These are phyloP conservation scores for Hyphopichia wangnamkhiaoensis DNA, from an alignment of 1,139 yeast species.

Conservation along the genomic window DNA sequence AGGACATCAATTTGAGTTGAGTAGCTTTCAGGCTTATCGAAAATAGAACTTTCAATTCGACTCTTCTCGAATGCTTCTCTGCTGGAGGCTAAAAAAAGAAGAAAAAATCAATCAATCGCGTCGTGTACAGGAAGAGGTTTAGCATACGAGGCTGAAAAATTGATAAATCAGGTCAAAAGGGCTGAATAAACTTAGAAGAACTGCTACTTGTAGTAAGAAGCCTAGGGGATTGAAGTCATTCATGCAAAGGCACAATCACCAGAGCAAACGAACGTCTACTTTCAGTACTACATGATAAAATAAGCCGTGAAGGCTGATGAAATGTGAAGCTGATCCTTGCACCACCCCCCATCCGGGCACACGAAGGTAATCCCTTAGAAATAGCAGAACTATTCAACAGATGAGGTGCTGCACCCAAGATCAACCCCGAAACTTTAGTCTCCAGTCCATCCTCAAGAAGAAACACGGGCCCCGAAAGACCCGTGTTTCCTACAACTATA, in stretches of 20 bases:
- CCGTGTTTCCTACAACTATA: slow-evolving; percentile 42
- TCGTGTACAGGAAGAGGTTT: too few species aligned
- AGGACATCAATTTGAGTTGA: neutral
- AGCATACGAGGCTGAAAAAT: too few species aligned
- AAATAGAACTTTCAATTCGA: neutral
- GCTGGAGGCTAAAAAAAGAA: neutral
- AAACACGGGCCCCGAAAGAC: slow-evolving; percentile 8
- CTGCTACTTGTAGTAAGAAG: too few species aligned
- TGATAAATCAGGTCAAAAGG: too few species aligned
- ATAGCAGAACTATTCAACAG: slow-evolving; percentile 44
- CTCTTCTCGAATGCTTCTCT: neutral
- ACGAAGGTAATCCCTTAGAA: slow-evolving; percentile 80
- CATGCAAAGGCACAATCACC: too few species aligned
- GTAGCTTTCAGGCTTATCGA: neutral
- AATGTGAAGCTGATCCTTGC: slow-evolving; percentile 76
- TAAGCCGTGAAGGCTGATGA: slow-evolving; percentile 6
- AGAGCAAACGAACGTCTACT: neutral
- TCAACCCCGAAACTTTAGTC: slow-evolving; percentile 56
- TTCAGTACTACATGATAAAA: neutral
- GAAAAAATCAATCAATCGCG: too few species aligned
- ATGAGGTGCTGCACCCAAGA: slow-evolving; percentile 87
- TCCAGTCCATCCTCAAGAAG: slow-evolving; percentile 58
- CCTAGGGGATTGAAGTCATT: too few species aligned
- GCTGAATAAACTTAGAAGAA: neutral
- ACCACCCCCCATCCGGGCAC: slow-evolving; percentile 78